These are phyloP conservation scores for Saitozyma sp. DNA, from an alignment of 768 basidiomycete genomes.

Conservation along the genomic window DNA sequence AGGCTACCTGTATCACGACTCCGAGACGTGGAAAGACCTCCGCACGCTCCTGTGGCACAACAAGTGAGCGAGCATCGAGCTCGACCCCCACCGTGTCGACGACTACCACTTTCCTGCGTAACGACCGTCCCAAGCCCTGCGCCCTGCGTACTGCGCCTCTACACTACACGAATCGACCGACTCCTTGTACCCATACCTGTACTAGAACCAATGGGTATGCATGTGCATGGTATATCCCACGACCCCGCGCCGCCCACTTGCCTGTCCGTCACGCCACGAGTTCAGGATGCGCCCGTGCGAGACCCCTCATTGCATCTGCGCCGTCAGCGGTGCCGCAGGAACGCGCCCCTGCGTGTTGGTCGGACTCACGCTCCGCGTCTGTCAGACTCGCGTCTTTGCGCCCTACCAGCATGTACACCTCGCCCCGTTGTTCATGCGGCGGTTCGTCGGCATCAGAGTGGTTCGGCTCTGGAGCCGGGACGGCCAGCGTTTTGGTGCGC, in stretches of 20 bases:
- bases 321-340: neutral
- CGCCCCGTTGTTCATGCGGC: constrained; percentile 1
- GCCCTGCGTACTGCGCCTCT: too few species aligned
- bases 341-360: too few species aligned
- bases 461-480: too few species aligned
- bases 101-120: too few species aligned
- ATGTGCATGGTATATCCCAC: too few species aligned
- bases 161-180: neutral
- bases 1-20: constrained; percentile 86
- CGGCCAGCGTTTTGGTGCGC: neutral
- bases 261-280: too few species aligned
- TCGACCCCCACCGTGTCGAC: neutral
- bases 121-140: too few species aligned
- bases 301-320: constrained; percentile 14
- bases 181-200: too few species aligned
- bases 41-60: constrained; percentile 91
- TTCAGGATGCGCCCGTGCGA: constrained; percentile 1
- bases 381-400: constrained; percentile 40
- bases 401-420: constrained; percentile 35
- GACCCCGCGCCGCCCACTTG: too few species aligned
- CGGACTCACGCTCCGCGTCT: constrained; percentile 40
- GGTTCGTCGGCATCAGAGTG: neutral
- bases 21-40: constrained; percentile 78
- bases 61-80: constrained; percentile 55
- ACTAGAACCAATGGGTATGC: too few species aligned